Evolutionary conservation across 139 green algal genomes (phyloP), one percentile per base, ranked within the genome.

Genomic region (Chlorella sp.): DNA sequence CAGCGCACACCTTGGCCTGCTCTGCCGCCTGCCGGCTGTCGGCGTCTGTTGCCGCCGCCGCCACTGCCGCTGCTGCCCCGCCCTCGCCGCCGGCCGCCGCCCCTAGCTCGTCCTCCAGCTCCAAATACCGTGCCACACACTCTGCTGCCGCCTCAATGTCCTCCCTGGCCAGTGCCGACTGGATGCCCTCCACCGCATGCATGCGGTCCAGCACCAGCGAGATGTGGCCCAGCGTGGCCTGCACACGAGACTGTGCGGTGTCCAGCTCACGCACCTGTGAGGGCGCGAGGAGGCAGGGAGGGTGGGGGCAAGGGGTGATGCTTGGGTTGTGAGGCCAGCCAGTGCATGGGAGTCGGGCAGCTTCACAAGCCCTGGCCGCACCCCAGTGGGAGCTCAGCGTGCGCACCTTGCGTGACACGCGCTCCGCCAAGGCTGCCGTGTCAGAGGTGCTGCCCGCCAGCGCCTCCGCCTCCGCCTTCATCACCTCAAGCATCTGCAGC

Each of bases 91-190:
- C 23, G n/a, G 41, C 72, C 11, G 23, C 78, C 60, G 17, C 64
- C 13, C 63, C 79, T 71, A 95, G 78, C 67, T 88, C 72, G 4
- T 88, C 80, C 73, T 98, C 94, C 56, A 98, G 90, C 44, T 95
- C 87, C 63, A 96, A 88, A 79, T 97, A 98, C 11, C 82, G 92
- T 34, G 85, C 82, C 39, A 99, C 92, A 85, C 92, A 94, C 6
- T 92, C 51, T 5, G 95, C 96, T 26, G 96, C 96, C 0, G 88
- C 88, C 74, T 99, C 97, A 76, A 96, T 98, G 81, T 99, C 95
- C 79, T 95, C 85, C 17, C 26, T 26, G n/a, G 89, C 84, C 74
- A 97, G 63, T 3, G 88, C 82, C 32, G 41, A 41, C 82, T 92
- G 80, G 21, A 95, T 93, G 62, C 95, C 95, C 57, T 96, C 92